Conservation (phyloP, 2,329 filamentous ascomycete species). For the Phoma sp. region DNA sequence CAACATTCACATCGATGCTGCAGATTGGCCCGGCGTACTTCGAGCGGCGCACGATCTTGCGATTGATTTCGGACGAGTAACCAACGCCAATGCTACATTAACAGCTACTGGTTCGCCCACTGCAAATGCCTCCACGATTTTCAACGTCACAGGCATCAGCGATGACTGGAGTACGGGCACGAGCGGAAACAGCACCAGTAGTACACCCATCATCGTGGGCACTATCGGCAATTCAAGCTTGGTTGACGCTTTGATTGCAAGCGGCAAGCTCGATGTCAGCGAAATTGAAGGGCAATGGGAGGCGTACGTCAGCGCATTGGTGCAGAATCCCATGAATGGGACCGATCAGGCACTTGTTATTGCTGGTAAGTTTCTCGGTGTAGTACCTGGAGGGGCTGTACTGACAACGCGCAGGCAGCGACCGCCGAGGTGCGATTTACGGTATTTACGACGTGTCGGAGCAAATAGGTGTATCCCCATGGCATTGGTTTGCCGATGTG, state of each 20-base stretch:
- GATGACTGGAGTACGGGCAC: slow-evolving; percentile 42
- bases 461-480: slow-evolving; percentile 75
- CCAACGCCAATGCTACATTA: slow-evolving; percentile 66
- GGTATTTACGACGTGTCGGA: slow-evolving; percentile 75
- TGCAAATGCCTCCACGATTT: slow-evolving; percentile 53
- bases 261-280: slow-evolving; percentile 64
- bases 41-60: slow-evolving; percentile 72
- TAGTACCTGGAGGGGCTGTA: neutral
- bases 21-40: slow-evolving; percentile 72
- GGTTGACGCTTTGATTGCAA: slow-evolving; percentile 64
- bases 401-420: slow-evolving; percentile 53
- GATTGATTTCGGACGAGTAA: slow-evolving; percentile 73
- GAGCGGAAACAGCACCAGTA: slow-evolving; percentile 18
- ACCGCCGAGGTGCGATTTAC: slow-evolving; percentile 71
- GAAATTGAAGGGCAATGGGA: slow-evolving; percentile 71
- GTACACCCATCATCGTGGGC: slow-evolving; percentile 67
- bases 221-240: slow-evolving; percentile 70
- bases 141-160: slow-evolving; percentile 50
- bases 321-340: slow-evolving; percentile 64
- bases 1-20: slow-evolving; percentile 43
- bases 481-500: slow-evolving; percentile 73
- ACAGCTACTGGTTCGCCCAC: slow-evolving; percentile 59
- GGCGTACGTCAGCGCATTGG: slow-evolving; percentile 66
- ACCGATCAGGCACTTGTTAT: slow-evolving; percentile 68
- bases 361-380: slow-evolving; percentile 52